Conservation (phyloP, 1,139 yeast genomes). For the Pichia kudriavzevii region DNA sequence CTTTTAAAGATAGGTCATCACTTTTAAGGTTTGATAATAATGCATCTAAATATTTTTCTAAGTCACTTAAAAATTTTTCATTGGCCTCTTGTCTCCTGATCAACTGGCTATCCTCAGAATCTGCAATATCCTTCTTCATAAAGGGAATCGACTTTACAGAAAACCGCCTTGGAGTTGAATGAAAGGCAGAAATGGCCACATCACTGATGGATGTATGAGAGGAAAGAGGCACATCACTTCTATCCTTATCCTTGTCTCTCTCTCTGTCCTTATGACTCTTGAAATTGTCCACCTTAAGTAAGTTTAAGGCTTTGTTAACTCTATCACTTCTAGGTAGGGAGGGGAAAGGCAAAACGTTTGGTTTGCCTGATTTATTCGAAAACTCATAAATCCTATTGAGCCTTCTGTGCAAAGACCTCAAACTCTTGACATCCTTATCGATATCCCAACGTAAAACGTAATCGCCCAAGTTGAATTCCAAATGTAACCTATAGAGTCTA, state of each 20-base stretch:
- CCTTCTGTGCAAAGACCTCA: constrained; percentile 59
- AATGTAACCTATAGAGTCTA: constrained; percentile 54
- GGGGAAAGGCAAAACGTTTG: constrained; percentile 39
- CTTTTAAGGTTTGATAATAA: constrained; percentile 54
- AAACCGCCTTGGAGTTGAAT: constrained; percentile 6
- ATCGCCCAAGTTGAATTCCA: constrained; percentile 87
- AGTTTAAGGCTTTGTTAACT: constrained; percentile 10
- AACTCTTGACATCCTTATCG: constrained; percentile 63
- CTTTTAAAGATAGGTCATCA: constrained; percentile 71
- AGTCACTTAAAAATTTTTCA: constrained; percentile 22
- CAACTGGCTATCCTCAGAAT: constrained; percentile 1
- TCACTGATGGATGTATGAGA: constrained; percentile 1
- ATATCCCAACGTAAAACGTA: constrained; percentile 77
- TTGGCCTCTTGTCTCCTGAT: constrained; percentile 7
- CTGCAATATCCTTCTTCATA: constrained; percentile 1
- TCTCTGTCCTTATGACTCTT: too few relatives aligned
- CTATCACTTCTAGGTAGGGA: constrained; percentile 13
- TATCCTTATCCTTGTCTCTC: constrained; percentile 1
- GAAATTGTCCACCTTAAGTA: constrained; percentile 10
- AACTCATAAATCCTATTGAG: constrained; percentile 29
- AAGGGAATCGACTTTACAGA: constrained; percentile 7
- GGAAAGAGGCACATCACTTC: not conserved
- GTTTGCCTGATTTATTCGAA: constrained; percentile 25
- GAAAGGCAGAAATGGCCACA: constrained; percentile 5
- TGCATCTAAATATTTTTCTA: constrained; percentile 58